A percentile compares a stretch with the other conserved stretches of the same genome.
Conservation (phyloP, 345 rosid species). For the Aquilaria malaccensis region DNA sequence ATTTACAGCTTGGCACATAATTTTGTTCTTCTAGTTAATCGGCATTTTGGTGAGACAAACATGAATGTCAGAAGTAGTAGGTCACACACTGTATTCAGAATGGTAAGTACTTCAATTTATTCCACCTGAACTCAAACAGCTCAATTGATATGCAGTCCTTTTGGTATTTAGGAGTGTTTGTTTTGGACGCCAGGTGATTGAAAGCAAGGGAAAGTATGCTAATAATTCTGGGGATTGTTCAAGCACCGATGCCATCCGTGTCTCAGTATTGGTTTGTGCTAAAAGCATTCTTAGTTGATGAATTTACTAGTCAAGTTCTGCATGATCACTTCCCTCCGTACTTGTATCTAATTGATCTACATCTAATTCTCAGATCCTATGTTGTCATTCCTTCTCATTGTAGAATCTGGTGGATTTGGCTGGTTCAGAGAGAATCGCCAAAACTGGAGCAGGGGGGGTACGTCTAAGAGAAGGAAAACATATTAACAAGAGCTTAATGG, state of each 20-base stretch:
- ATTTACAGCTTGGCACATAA: neutral
- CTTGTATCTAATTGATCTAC: neutral
- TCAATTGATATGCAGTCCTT: slow-evolving; percentile 1
- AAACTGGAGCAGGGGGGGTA: slow-evolving; percentile 93
- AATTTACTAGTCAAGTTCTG: neutral
- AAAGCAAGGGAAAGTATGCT: slow-evolving; percentile 65
- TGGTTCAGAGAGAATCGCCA: slow-evolving; percentile 90
- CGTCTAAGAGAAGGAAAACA: slow-evolving; percentile 89
- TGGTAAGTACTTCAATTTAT: slow-evolving; percentile 39
- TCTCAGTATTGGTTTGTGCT: slow-evolving; percentile 73
- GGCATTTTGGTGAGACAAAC: slow-evolving; percentile 96
- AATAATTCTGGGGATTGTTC: slow-evolving; percentile 25
- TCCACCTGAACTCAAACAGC: neutral
- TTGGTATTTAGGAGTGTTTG: neutral
- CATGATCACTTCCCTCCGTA: neutral
- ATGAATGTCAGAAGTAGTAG: slow-evolving; percentile 96
- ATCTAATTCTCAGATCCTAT: slow-evolving; percentile 6
- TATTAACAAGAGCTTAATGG: slow-evolving; percentile 95
- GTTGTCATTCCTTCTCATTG: slow-evolving; percentile 4
- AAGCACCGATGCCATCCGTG: slow-evolving; percentile 67
- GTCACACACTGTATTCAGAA: slow-evolving; percentile 95
- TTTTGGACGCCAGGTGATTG: slow-evolving; percentile 59
- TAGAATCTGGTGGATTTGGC: slow-evolving; percentile 96
- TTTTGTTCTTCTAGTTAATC: slow-evolving; percentile 41
- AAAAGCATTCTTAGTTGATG: neutral